Evolutionary conservation across 371 early-diverging fungal species (phyloP).

Genomic region (Circinella minor): DNA sequence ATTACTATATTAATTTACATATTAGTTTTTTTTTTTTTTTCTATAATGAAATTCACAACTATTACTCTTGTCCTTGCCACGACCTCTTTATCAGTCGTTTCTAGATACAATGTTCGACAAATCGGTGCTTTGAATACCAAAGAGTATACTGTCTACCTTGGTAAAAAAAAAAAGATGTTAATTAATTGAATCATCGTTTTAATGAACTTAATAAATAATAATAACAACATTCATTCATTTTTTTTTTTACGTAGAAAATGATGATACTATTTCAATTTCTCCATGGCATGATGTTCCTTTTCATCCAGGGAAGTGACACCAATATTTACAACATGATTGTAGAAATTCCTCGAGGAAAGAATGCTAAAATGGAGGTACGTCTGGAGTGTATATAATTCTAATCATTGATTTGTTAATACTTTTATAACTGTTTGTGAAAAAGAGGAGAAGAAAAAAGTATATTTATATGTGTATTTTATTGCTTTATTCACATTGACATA

Average conservation of each 20-base stretch:
- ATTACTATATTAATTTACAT: too few species aligned
- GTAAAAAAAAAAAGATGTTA: too few species aligned
- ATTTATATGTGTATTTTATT: background rate
- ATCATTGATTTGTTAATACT: too few species aligned
- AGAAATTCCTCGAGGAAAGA: slow-evolving; percentile 99
- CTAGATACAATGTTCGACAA: slow-evolving; percentile 65
- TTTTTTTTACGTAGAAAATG: slow-evolving; percentile 7
- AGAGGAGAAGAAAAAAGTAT: too few species aligned
- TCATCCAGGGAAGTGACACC: slow-evolving; percentile 3
- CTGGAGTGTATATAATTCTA: too few species aligned
- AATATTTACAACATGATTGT: slow-evolving; percentile 88
- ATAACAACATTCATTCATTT: slow-evolving; percentile 4
- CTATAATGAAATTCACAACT: background rate
- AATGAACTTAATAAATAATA: too few species aligned
- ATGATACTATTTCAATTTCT: slow-evolving; percentile 15
- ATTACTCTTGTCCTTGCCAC: slow-evolving; percentile 4
- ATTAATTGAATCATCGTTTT: too few species aligned
- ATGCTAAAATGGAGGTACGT: slow-evolving; percentile 98
- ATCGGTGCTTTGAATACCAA: slow-evolving; percentile 87
- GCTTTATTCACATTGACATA: background rate
- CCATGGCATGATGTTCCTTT: slow-evolving; percentile 21
- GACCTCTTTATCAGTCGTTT: slow-evolving; percentile 44
- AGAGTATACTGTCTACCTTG: slow-evolving; percentile 85
- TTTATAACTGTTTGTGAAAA: too few species aligned
- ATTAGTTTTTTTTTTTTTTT: too few species aligned